These are phyloP conservation scores for Ustilago curta DNA, from an alignment of 1,284 basidiomycete species.

Conservation along the genomic window DNA sequence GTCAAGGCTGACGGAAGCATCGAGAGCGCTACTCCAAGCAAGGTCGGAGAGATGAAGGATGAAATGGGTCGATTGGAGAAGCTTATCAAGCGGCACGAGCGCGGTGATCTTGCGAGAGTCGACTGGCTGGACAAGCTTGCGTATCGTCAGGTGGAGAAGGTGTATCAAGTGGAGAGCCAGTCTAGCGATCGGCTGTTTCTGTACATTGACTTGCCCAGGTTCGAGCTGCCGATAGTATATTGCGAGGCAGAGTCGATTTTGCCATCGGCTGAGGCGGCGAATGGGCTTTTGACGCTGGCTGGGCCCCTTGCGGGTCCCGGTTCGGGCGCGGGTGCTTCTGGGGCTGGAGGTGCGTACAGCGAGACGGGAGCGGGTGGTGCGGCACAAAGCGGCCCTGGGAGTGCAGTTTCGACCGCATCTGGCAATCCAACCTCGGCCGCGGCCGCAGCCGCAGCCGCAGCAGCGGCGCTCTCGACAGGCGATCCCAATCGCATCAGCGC, in stretches of 20 bases:
- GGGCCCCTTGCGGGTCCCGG: conserved; percentile 11
- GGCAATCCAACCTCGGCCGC: conserved; percentile 31
- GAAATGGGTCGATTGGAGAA: conserved; percentile 95
- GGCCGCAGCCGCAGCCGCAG: conserved; percentile 41
- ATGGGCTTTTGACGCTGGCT: conserved; percentile 28
- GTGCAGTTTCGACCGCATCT: conserved; percentile 6
- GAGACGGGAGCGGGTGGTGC: background rate
- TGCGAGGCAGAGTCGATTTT: conserved; percentile 72
- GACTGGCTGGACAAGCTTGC: conserved; percentile 96
- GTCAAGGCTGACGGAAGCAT: conserved; percentile 85
- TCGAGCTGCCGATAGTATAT: conserved; percentile 97
- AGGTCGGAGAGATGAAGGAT: conserved; percentile 73
- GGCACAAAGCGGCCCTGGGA: conserved; percentile 13
- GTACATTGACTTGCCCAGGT: conserved; percentile 95
- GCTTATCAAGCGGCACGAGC: conserved; percentile 95
- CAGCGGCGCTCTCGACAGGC: conserved; percentile 68
- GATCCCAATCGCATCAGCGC: conserved; percentile 71
- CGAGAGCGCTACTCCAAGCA: conserved; percentile 80
- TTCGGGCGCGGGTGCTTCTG: conserved; percentile 8
- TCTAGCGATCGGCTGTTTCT: conserved; percentile 74
- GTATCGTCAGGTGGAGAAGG: conserved; percentile 90
- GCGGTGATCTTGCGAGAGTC: conserved; percentile 90
- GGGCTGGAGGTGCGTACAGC: background rate
- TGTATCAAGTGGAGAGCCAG: conserved; percentile 51
- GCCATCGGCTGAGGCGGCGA: conserved; percentile 16